phyloP scores from a whole-genome alignment of 768 basidiomycete species.

The Hydnum rufescens region DNA sequence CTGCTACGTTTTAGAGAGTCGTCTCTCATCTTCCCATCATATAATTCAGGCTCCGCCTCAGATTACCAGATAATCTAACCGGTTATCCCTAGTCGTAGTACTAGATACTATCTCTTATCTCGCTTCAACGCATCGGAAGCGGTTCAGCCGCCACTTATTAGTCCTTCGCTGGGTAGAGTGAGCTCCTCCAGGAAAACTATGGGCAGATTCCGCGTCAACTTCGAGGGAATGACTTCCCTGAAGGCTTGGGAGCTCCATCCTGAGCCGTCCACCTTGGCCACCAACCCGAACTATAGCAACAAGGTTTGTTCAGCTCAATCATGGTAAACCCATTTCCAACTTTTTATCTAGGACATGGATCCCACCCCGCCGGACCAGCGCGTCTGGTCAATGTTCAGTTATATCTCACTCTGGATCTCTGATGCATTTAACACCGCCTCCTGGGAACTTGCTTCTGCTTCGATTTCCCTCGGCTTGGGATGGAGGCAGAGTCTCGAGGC shows the following conservation, averaged over 20 bases:
- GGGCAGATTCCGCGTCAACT: no score
- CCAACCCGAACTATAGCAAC: slow-evolving; percentile 42
- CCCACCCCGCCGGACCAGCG: slow-evolving; percentile 1
- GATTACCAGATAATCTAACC: no score
- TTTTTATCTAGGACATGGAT: slow-evolving; percentile 1
- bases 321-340: not conserved
- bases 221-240: no score
- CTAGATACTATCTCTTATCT: no score
- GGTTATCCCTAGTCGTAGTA: no score
- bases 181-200: no score
- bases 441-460: slow-evolving; percentile 40
- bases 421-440: slow-evolving; percentile 16
- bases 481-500: slow-evolving; percentile 52
- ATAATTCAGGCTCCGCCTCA: no score
- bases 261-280: slow-evolving; percentile 35
- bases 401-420: slow-evolving; percentile 4
- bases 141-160: no score
- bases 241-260: slow-evolving; percentile 15
- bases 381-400: not conserved
- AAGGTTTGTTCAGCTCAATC: slow-evolving; percentile 18
- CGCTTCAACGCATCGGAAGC: no score
- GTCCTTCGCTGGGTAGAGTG: no score
- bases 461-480: slow-evolving; percentile 54
- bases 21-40: no score
- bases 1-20: no score